Evolutionary conservation across 2,329 filamentous ascomycete genomes (phyloP).

Genomic region (Cylindrodendrum hubeiense): DNA sequence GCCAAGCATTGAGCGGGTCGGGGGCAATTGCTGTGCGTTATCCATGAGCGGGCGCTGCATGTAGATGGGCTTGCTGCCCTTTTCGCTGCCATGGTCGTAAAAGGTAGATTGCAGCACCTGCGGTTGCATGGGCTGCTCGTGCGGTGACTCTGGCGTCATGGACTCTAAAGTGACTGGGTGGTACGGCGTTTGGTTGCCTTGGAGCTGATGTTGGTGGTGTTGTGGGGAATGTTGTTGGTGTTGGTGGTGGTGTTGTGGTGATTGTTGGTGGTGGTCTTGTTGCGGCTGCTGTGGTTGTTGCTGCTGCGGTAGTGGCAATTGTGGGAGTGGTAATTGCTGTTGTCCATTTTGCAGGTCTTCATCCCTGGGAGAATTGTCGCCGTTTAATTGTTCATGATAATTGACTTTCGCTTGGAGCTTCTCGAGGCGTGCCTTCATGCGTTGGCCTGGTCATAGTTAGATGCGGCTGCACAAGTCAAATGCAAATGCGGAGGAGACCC

Average conservation of each 20-base stretch:
- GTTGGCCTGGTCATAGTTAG: constrained; percentile 12
- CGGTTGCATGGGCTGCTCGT: neutral
- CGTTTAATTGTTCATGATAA: constrained; percentile 17
- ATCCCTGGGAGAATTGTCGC: neutral
- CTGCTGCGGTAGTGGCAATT: no score
- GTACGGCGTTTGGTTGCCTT: neutral
- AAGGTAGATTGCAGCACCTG: neutral
- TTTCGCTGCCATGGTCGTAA: constrained; percentile 1
- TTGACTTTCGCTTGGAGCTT: constrained; percentile 18
- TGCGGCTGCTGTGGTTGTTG: neutral
- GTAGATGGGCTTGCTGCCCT: neutral
- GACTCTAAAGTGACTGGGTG: constrained; percentile 8
- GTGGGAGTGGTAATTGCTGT: no score
- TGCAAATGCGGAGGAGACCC: neutral
- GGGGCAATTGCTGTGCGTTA: constrained; percentile 1
- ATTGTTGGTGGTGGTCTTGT: neutral
- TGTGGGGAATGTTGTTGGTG: neutral
- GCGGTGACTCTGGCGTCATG: constrained; percentile 11
- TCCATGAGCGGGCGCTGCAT: constrained; percentile 9
- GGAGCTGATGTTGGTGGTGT: neutral
- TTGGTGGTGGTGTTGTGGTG: no score
- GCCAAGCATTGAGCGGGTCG: constrained; percentile 1
- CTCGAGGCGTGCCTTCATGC: constrained; percentile 18
- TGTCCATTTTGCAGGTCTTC: neutral
- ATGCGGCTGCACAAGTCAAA: neutral